Percentiles rank a stretch among this genome's conserved stretches.
phyloP scores from a whole-genome alignment of 1,139 yeast genomes.

The Protomyces inundatus region DNA sequence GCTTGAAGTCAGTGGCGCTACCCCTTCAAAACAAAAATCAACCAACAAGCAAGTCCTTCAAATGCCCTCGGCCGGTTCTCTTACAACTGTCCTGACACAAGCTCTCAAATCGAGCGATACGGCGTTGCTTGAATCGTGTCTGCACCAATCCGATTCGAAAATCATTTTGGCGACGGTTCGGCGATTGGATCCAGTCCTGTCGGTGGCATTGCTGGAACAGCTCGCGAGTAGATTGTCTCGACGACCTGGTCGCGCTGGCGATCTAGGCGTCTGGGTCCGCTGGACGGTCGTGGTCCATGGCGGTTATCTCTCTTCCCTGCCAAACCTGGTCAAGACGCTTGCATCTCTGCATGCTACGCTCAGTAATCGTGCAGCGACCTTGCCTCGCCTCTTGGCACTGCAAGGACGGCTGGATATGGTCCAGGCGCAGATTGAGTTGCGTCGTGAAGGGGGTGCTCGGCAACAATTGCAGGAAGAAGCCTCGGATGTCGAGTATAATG shows the following conservation, averaged over 20 bases:
- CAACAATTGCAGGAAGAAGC: constrained; percentile 21
- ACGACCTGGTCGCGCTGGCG: constrained; percentile 61
- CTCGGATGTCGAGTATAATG: constrained; percentile 28
- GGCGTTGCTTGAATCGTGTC: constrained; percentile 60
- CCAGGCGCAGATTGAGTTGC: constrained; percentile 62
- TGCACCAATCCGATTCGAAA: constrained; percentile 66
- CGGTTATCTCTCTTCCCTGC: constrained; percentile 64
- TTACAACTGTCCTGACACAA: constrained; percentile 42
- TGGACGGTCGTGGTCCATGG: constrained; percentile 93
- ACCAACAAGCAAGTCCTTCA: constrained; percentile 17
- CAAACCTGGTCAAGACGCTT: constrained; percentile 61
- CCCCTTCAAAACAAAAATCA: constrained; percentile 26
- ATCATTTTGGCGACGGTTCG: constrained; percentile 68
- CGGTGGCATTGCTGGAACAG: constrained; percentile 70
- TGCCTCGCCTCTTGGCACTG: constrained; percentile 73
- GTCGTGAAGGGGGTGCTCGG: constrained; percentile 49
- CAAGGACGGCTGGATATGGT: constrained; percentile 76
- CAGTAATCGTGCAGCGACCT: constrained; percentile 63
- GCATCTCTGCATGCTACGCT: constrained; percentile 74
- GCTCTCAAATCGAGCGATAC: constrained; percentile 44
- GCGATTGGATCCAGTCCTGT: constrained; percentile 63
- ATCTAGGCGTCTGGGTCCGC: constrained; percentile 81
- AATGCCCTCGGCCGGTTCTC: constrained; percentile 37
- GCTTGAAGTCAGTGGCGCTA: constrained; percentile 39
- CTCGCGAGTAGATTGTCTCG: constrained; percentile 79